Evolutionary conservation across 371 early-diverging fungal species (phyloP).

Genomic region (Rhizopus stolonifer): DNA sequence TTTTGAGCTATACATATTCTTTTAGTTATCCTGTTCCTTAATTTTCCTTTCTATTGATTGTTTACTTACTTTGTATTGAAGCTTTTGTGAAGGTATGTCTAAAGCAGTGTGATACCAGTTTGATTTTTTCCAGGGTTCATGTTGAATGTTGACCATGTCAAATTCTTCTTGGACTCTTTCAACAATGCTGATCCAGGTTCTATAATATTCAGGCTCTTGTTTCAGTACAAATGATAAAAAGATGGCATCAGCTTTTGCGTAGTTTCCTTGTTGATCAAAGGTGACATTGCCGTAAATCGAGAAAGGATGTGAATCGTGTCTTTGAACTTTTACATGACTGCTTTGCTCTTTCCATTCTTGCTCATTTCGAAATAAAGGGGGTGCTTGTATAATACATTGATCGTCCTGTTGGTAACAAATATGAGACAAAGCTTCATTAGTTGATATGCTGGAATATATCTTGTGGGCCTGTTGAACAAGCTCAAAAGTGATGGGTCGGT

Average conservation of each 20-base stretch:
- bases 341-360: conserved; percentile 20
- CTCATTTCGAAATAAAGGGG: conserved; percentile 37
- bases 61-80: conserved; percentile 37
- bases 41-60: too few species aligned
- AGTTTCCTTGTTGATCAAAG: conserved; percentile 22
- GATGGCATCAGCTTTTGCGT: conserved; percentile 49
- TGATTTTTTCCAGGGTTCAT: background rate
- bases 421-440: conserved; percentile 15
- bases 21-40: too few species aligned
- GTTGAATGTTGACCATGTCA: conserved; percentile 9
- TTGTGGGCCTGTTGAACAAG: conserved; percentile 22
- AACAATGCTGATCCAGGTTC: conserved; percentile 21
- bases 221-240: conserved; percentile 28
- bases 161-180: conserved; percentile 15
- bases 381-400: conserved; percentile 55
- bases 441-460: conserved; percentile 12
- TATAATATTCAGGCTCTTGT: conserved; percentile 9
- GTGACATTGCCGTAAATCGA: conserved; percentile 50
- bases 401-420: conserved; percentile 30
- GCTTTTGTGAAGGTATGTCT: conserved; percentile 18
- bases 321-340: conserved; percentile 18
- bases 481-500: conserved; percentile 25
- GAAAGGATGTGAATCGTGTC: conserved; percentile 34
- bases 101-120: conserved; percentile 15
- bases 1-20: conserved; percentile 21